Conservation (phyloP, 2,329 filamentous ascomycete genomes). For the Neofusicoccum sp. region DNA sequence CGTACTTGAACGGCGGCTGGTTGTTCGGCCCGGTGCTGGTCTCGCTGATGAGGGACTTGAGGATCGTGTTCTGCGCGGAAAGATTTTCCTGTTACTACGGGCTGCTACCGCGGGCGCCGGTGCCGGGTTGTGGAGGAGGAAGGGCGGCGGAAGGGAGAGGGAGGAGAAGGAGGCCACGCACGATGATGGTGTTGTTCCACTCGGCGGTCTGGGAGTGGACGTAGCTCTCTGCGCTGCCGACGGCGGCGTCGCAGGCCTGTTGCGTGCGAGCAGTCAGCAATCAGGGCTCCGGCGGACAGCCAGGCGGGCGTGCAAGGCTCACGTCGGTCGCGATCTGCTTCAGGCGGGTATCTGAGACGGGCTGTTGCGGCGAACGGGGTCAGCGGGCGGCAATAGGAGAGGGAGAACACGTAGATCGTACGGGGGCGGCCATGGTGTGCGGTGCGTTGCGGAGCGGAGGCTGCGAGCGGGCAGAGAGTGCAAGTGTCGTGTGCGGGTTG, state of each 20-base stretch:
- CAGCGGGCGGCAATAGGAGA: constrained; percentile 14
- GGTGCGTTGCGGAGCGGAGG: not conserved
- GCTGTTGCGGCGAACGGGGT: constrained; percentile 41
- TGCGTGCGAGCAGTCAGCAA: constrained; percentile 19
- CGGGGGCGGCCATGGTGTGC: constrained; percentile 15
- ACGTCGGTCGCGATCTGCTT: constrained; percentile 85
- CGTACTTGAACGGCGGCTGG: constrained; percentile 79
- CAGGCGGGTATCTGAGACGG: constrained; percentile 71
- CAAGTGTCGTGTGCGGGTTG: not conserved
- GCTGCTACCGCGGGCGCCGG: constrained; percentile 22
- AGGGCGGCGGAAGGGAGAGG: constrained; percentile 7
- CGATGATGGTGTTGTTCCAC: constrained; percentile 94
- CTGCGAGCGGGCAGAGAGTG: not conserved
- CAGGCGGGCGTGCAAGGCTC: constrained; percentile 36
- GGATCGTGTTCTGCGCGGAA: constrained; percentile 64
- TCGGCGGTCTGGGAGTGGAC: constrained; percentile 79
- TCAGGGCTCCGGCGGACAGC: not conserved
- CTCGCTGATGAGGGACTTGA: constrained; percentile 75
- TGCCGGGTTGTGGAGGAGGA: constrained; percentile 21
- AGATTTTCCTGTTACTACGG: not conserved
- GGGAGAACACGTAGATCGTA: constrained; percentile 9
- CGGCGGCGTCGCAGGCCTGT: constrained; percentile 78
- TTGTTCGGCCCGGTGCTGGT: constrained; percentile 58
- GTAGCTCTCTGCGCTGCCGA: constrained; percentile 75
- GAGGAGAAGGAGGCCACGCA: constrained; percentile 47